These are phyloP conservation scores for Maudiozyma bulderi DNA, from an alignment of 805 yeast genomes.

Conservation along the genomic window DNA sequence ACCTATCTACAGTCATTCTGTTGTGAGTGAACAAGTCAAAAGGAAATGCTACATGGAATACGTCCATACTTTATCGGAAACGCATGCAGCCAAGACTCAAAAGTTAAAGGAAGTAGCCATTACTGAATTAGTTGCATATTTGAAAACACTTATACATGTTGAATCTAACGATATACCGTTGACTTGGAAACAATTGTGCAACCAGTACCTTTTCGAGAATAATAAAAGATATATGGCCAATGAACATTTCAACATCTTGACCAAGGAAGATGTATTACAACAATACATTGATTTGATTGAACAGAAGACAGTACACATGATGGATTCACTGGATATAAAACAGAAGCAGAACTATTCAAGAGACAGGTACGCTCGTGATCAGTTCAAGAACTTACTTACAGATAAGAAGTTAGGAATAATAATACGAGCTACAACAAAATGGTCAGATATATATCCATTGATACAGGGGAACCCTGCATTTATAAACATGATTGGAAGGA, in stretches of 20 bases:
- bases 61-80: slow-evolving; percentile 31
- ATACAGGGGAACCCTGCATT: slow-evolving; percentile 51
- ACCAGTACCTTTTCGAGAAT: slow-evolving; percentile 25
- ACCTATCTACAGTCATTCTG: slow-evolving; percentile 53
- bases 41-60: slow-evolving; percentile 45
- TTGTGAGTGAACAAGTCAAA: slow-evolving; percentile 49
- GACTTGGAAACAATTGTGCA: slow-evolving; percentile 19
- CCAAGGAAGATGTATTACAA: slow-evolving; percentile 49
- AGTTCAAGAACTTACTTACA: slow-evolving; percentile 40
- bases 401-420: slow-evolving; percentile 1
- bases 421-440: slow-evolving; percentile 44
- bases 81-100: slow-evolving; percentile 17
- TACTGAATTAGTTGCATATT: slow-evolving; percentile 42
- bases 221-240: slow-evolving; percentile 52
- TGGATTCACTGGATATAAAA: slow-evolving; percentile 12
- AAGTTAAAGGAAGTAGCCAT: slow-evolving; percentile 40
- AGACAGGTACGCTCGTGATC: slow-evolving; percentile 61
- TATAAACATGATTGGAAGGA: slow-evolving; percentile 54
- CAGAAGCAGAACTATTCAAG: slow-evolving; percentile 37
- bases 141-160: slow-evolving; percentile 30
- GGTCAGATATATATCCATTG: slow-evolving; percentile 45
- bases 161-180: slow-evolving; percentile 8
- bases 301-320: slow-evolving; percentile 17
- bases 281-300: slow-evolving; percentile 30
- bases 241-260: slow-evolving; percentile 42